These are phyloP conservation scores for Ophiostoma angusticollis DNA, from an alignment of 2,329 filamentous ascomycete species.

Conservation along the genomic window DNA sequence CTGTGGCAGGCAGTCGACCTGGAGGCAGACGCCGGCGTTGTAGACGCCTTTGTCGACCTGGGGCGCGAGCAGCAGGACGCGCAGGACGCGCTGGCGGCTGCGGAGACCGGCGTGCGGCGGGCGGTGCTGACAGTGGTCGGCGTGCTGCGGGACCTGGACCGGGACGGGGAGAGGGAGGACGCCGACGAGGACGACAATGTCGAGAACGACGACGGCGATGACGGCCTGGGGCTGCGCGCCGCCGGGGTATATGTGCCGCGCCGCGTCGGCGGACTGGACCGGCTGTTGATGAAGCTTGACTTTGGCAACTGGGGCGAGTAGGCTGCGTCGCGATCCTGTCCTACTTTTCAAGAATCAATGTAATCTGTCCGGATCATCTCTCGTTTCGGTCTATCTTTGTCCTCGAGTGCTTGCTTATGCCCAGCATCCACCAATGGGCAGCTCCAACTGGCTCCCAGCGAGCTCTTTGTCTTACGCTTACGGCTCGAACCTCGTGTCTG, in stretches of 20 bases:
- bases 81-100: constrained; percentile 47
- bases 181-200: constrained; percentile 22
- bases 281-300: constrained; percentile 84
- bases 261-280: constrained; percentile 67
- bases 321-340: too few relatives aligned
- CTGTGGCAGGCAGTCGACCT: constrained; percentile 71
- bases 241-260: constrained; percentile 51
- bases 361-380: too few relatives aligned
- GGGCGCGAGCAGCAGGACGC: constrained; percentile 60
- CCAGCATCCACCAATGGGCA: too few relatives aligned
- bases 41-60: constrained; percentile 61
- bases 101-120: constrained; percentile 50
- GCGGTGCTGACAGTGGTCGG: constrained; percentile 57
- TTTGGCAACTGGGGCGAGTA: constrained; percentile 40
- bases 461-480: too few relatives aligned
- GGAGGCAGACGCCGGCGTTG: constrained; percentile 68
- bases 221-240: constrained; percentile 22
- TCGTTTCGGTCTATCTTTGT: too few relatives aligned
- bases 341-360: too few relatives aligned
- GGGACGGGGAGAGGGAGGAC: constrained; percentile 27
- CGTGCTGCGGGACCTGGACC: constrained; percentile 29
- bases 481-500: too few relatives aligned
- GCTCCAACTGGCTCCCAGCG: too few relatives aligned
- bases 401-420: too few relatives aligned
- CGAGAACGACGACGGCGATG: constrained; percentile 23